phyloP scores from a whole-genome alignment of 805 yeast species.

The Lipomyces lipofer region DNA sequence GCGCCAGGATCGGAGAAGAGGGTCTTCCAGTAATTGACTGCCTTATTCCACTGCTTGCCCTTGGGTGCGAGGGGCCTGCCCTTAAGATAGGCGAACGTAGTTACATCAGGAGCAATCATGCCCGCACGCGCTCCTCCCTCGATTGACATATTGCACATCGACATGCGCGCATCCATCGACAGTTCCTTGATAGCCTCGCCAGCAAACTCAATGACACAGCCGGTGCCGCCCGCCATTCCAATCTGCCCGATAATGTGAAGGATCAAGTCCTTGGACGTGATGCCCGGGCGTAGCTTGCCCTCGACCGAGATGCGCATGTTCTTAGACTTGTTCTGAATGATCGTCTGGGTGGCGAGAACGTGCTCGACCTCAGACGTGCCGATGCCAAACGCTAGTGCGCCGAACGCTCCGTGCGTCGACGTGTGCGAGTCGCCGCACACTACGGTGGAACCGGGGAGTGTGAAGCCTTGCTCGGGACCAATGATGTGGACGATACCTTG shows the following conservation, averaged over 20 bases:
- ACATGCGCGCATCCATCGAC: slow-evolving; percentile 98
- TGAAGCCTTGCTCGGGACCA: slow-evolving; percentile 99
- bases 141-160: slow-evolving; percentile 98
- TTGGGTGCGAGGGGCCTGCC: slow-evolving; percentile 94
- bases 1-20: slow-evolving; percentile 89
- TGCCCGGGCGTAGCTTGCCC: slow-evolving; percentile 83
- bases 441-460: slow-evolving; percentile 96
- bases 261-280: slow-evolving; percentile 93
- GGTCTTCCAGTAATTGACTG: slow-evolving; percentile 86
- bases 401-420: slow-evolving; percentile 98
- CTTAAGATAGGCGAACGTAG: slow-evolving; percentile 81
- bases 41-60: slow-evolving; percentile 95
- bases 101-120: slow-evolving; percentile 95
- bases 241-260: slow-evolving; percentile 93
- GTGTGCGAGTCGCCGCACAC: slow-evolving; percentile 99
- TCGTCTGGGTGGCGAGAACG: slow-evolving; percentile 95
- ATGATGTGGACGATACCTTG: slow-evolving; percentile 99
- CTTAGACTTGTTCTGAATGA: slow-evolving; percentile 91
- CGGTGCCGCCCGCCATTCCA: slow-evolving; percentile 99
- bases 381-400: slow-evolving; percentile 95
- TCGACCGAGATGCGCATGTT: slow-evolving; percentile 88
- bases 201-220: slow-evolving; percentile 92
- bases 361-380: slow-evolving; percentile 99
- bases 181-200: slow-evolving; percentile 90
- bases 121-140: slow-evolving; percentile 99